A percentile compares a stretch with the other conserved stretches of the same genome.
phyloP scores from a whole-genome alignment of 1,139 yeast genomes.

The Suhomyces anneliseae region DNA sequence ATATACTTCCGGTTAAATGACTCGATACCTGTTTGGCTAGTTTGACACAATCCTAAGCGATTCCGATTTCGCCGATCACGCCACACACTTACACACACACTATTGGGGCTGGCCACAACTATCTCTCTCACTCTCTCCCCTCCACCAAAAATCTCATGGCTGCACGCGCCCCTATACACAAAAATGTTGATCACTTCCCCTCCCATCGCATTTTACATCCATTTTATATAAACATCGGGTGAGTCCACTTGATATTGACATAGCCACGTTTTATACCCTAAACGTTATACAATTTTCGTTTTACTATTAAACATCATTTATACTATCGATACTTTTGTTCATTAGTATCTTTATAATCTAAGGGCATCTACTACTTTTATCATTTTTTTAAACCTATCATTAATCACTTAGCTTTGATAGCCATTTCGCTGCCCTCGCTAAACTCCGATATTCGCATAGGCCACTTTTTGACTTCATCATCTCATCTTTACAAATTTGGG shows the following conservation, averaged over 20 bases:
- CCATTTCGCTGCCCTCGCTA: not conserved
- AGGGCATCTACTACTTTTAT: too few relatives aligned
- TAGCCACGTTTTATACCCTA: not conserved
- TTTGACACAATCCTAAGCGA: not conserved
- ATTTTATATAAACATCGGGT: constrained; percentile 7
- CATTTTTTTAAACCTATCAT: too few relatives aligned
- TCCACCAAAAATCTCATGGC: constrained; percentile 6
- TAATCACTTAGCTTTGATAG: not conserved
- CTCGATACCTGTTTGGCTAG: not conserved
- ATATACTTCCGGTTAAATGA: not conserved
- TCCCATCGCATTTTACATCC: constrained; percentile 3
- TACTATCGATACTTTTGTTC: too few relatives aligned
- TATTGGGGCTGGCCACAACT: not conserved
- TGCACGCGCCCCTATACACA: constrained; percentile 10
- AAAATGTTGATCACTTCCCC: constrained; percentile 13
- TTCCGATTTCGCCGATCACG: constrained; percentile 4
- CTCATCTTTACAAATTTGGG: too few relatives aligned
- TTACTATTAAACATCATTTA: too few relatives aligned
- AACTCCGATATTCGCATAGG: not conserved
- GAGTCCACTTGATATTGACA: not conserved
- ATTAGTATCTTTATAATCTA: too few relatives aligned
- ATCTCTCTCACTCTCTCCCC: constrained; percentile 1
- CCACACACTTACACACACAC: constrained; percentile 1
- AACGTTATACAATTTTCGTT: too few relatives aligned
- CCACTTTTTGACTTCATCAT: not conserved